These are phyloP conservation scores for Cutaneotrichosporon sp. DNA, from an alignment of 1,284 basidiomycete genomes.

Conservation along the genomic window DNA sequence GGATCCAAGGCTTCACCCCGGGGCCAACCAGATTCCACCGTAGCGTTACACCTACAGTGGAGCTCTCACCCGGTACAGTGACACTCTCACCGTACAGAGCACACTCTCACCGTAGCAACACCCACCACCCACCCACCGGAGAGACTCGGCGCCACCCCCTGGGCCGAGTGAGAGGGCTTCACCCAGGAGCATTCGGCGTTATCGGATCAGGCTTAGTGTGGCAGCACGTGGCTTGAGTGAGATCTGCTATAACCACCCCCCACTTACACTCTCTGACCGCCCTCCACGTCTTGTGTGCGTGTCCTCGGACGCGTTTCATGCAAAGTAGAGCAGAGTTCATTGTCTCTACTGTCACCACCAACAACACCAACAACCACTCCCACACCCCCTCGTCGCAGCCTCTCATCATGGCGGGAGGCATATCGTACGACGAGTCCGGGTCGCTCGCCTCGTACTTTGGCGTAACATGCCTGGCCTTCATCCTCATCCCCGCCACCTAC, in stretches of 20 bases:
- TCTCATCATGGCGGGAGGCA: constrained; percentile 39
- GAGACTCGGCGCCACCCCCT: neutral
- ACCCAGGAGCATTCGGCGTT: neutral
- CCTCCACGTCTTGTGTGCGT: neutral
- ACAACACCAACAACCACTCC: neutral
- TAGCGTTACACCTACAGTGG: too few relatives aligned
- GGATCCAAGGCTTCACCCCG: neutral
- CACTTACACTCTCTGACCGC: neutral
- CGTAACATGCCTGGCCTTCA: constrained; percentile 73
- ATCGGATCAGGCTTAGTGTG: neutral
- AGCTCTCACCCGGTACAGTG: neutral
- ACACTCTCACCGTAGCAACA: neutral
- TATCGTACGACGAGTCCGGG: constrained; percentile 75
- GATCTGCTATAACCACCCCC: neutral
- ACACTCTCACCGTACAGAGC: neutral
- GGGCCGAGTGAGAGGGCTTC: neutral
- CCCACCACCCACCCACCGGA: neutral
- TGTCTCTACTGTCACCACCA: neutral
- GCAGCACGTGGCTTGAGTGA: neutral
- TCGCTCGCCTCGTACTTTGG: constrained; percentile 85
- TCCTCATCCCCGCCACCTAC: constrained; percentile 70
- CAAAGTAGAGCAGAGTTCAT: neutral
- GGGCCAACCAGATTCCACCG: too few relatives aligned
- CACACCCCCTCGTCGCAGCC: neutral
- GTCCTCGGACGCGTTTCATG: neutral